These are phyloP conservation scores for Wickerhamomyces kurtzmanii DNA, from an alignment of 805 yeast species.

Conservation along the genomic window DNA sequence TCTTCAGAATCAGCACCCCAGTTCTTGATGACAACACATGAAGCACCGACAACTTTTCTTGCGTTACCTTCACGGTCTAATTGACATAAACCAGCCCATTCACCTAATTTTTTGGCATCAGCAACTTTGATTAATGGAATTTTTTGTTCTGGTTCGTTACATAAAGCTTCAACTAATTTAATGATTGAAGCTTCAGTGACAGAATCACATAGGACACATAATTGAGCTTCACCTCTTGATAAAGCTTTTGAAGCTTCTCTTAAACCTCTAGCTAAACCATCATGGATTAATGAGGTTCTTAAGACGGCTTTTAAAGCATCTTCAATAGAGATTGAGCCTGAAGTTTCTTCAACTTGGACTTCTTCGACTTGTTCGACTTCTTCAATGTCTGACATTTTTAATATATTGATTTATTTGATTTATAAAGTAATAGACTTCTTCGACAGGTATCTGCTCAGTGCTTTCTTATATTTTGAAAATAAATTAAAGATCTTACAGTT, in stretches of 20 bases:
- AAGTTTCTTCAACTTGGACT: conserved; percentile 77
- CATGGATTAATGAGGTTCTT: conserved; percentile 96
- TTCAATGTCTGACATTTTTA: conserved; percentile 88
- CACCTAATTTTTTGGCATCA: conserved; percentile 99
- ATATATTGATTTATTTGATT: conserved; percentile 10
- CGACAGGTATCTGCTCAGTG: conserved; percentile 65
- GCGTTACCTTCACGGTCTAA: conserved; percentile 99
- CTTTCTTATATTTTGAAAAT: conserved; percentile 11
- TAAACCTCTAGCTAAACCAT: conserved; percentile 99
- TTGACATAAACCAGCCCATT: conserved; percentile 99
- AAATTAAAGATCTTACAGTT: too few species aligned
- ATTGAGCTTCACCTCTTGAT: conserved; percentile 94
- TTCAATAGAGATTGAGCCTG: conserved; percentile 91
- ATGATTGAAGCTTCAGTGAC: conserved; percentile 96
- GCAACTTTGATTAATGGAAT: conserved; percentile 98
- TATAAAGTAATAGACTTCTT: conserved; percentile 49
- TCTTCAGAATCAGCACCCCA: conserved; percentile 99
- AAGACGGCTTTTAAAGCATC: conserved; percentile 97
- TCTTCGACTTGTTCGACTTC: conserved; percentile 74
- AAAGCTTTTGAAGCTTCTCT: conserved; percentile 99
- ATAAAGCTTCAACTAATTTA: conserved; percentile 97
- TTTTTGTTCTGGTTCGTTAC: conserved; percentile 94
- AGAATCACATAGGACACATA: conserved; percentile 95
- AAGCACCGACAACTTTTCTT: conserved; percentile 99
- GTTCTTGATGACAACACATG: conserved; percentile 98